A percentile compares a stretch with the other conserved stretches of the same genome.
phyloP scores from a whole-genome alignment of 2,329 filamentous ascomycete species.

The Colletotrichum trifolii region DNA sequence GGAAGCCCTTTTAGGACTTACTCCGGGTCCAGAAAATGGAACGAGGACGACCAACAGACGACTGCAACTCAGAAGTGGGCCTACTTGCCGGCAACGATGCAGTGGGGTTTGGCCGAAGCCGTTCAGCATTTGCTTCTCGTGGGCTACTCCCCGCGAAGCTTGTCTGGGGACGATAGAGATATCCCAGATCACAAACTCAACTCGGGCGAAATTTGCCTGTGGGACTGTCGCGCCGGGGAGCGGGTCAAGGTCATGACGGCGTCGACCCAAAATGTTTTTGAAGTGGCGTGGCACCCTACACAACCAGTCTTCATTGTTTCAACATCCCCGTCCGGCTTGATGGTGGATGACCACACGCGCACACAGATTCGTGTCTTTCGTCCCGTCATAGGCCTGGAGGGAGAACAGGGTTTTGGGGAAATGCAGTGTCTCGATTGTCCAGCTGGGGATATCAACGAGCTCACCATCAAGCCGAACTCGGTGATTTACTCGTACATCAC shows the following conservation, averaged over 20 bases:
- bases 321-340: conserved; percentile 63
- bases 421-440: conserved; percentile 68
- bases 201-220: conserved; percentile 70
- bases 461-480: conserved; percentile 69
- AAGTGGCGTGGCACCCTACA: conserved; percentile 71
- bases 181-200: conserved; percentile 69
- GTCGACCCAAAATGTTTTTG: conserved; percentile 70
- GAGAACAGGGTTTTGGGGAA: conserved; percentile 53
- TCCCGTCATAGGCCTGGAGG: conserved; percentile 42
- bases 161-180: conserved; percentile 62
- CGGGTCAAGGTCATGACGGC: conserved; percentile 61
- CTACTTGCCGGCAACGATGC: conserved; percentile 72
- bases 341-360: conserved; percentile 55
- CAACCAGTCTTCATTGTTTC: conserved; percentile 66
- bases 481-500: conserved; percentile 63
- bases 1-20: conserved; percentile 51
- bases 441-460: conserved; percentile 71
- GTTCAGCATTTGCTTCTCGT: conserved; percentile 66
- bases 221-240: conserved; percentile 60
- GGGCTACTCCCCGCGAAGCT: conserved; percentile 70
- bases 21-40: conserved; percentile 50
- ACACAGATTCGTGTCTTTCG: conserved; percentile 70
- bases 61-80: conserved; percentile 61
- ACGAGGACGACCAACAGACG: conserved; percentile 45
- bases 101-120: conserved; percentile 63